Evolutionary conservation across 768 basidiomycete genomes (phyloP).

Genomic region (Xerocomellus dryophilus): DNA sequence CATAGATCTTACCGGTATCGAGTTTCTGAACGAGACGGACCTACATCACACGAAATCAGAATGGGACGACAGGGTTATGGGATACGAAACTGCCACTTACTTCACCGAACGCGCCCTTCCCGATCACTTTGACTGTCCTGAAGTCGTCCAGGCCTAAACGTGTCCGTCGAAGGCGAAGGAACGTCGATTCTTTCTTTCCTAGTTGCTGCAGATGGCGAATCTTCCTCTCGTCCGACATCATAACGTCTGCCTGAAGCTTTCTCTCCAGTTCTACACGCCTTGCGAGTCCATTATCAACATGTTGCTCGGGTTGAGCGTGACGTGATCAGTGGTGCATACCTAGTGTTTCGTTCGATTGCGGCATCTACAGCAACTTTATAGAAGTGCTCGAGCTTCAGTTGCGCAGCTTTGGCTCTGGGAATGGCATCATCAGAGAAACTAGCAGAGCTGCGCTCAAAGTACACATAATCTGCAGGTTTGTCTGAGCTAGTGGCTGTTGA

Average conservation of each 20-base stretch:
- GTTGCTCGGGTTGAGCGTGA: background rate
- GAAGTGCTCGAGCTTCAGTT: constrained; percentile 93
- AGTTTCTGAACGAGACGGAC: constrained; percentile 94
- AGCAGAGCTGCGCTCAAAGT: constrained; percentile 78
- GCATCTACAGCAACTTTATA: constrained; percentile 96
- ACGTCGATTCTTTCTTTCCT: constrained; percentile 86
- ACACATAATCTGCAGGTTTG: constrained; percentile 74
- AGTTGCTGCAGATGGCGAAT: constrained; percentile 77
- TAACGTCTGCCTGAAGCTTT: constrained; percentile 63
- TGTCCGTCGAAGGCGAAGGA: constrained; percentile 83
- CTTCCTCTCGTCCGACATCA: constrained; percentile 82
- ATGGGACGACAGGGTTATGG: background rate
- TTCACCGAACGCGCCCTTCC: constrained; percentile 98
- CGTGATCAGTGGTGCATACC: constrained; percentile 46
- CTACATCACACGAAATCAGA: constrained; percentile 23
- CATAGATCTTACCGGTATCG: constrained; percentile 97
- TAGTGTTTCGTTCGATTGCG: constrained; percentile 88
- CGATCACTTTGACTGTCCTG: constrained; percentile 96
- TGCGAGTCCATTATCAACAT: constrained; percentile 5
- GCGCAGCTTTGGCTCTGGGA: constrained; percentile 84
- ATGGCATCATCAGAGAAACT: constrained; percentile 79
- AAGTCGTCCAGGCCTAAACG: constrained; percentile 91
- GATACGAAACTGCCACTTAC: constrained; percentile 39
- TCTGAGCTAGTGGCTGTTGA: constrained; percentile 24
- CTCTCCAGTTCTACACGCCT: constrained; percentile 89